Base-by-base conservation (phyloP, 2,329 filamentous ascomycete species). In the Trichoderma hamatum region DNA sequence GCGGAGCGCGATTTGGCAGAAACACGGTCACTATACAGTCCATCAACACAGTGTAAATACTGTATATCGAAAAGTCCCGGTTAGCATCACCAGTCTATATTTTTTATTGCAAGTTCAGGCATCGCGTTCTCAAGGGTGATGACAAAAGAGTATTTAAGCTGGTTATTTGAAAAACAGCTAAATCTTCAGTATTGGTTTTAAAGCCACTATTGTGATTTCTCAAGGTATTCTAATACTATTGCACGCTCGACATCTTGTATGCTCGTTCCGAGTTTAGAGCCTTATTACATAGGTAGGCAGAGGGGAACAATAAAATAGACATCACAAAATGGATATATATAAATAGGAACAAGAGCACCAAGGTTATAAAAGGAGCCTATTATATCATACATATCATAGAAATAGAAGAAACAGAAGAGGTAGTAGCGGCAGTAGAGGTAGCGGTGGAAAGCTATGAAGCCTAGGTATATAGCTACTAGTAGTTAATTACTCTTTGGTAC, bases 1-100 rank as follows among this genome's bases (percentile, higher is more conserved):
- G 64, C 10, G 43, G 46, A 59, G 58, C 64, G 64, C 64, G 64
- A 36, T 58, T 66, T 51, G 30, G 54, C 64, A 67, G 54, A 67
- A 59, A 59, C 64, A 55, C 54, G 64, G 39, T 58, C 21, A 13
- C 11, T 5, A n/a, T 51, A 67, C 64, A 49, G 63, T 66, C 2
- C 6, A 54, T 30, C 10, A 10, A n/a, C 9, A 66, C 52, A 51
- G 64, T 67, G 16, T 16, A 3, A 0, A 19, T 13, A 64, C 61
- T 43, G 49, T 55, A 11, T 6, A 1, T 30, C 0, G 10, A 43
- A n/a, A 43, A 43, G 19, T 43, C 39, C 16, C 39, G 16, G 16
- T 43, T 43, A 43, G 36, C 2, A 30, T 30, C 9, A 30, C 4
- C 36, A 6, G 36, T 1, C 16, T 43, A n/a, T 10, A n/a, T 13